Percentiles rank a stretch among this genome's conserved stretches.
Evolutionary conservation across 208 protist species (phyloP).

Genomic region (Kentomonas sorsogonicus): DNA sequence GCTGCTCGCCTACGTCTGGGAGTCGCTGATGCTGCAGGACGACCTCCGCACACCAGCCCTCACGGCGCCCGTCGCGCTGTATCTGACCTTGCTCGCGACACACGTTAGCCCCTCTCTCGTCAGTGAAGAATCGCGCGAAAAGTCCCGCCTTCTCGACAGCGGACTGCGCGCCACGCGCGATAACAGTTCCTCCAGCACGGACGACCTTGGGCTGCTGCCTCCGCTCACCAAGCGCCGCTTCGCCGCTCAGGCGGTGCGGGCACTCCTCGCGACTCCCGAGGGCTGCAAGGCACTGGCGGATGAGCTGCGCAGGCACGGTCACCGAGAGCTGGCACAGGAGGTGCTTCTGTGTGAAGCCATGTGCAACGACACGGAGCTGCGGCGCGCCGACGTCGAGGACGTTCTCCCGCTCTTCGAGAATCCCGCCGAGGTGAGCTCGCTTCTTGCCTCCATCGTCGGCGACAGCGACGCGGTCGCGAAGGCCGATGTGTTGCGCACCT

Average conservation of each 20-base stretch:
- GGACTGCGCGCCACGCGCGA: conserved; percentile 21
- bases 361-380: conserved; percentile 32
- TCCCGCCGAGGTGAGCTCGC: conserved; percentile 57
- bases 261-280: conserved; percentile 18
- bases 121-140: conserved; percentile 6
- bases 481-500: conserved; percentile 33
- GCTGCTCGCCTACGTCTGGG: conserved; percentile 54
- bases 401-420: conserved; percentile 54
- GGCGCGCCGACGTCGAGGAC: conserved; percentile 34
- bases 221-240: conserved; percentile 46
- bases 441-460: conserved; percentile 50
- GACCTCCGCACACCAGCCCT: conserved; percentile 51
- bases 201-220: conserved; percentile 15
- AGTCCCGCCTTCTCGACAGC: conserved; percentile 32
- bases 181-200: neutral
- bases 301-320: conserved; percentile 21
- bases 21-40: conserved; percentile 62
- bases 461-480: conserved; percentile 33
- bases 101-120: conserved; percentile 24
- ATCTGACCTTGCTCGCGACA: conserved; percentile 48
- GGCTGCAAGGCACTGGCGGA: conserved; percentile 27
- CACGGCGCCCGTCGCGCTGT: conserved; percentile 65
- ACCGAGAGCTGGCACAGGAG: conserved; percentile 52
- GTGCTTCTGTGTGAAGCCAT: conserved; percentile 71
- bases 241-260: conserved; percentile 17